These are phyloP conservation scores for Cryomyces minteri DNA, from an alignment of 495 filamentous ascomycete species.

Conservation along the genomic window DNA sequence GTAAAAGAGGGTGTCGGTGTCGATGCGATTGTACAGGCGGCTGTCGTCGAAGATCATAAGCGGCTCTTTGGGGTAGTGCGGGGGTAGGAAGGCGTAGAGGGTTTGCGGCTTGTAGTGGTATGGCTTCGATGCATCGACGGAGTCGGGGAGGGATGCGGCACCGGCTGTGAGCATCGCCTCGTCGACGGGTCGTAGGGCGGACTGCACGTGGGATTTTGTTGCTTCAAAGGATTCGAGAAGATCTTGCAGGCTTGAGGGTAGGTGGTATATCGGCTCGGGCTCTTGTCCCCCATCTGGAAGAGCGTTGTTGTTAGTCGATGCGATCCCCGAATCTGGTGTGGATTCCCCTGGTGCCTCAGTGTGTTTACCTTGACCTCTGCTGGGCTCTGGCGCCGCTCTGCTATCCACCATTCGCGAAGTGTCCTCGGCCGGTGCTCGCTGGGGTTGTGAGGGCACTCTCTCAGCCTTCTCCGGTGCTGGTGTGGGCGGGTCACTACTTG, in stretches of 20 bases:
- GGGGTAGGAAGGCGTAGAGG: slow-evolving; percentile 50
- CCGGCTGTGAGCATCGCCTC: slow-evolving; percentile 55
- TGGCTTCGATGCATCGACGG: slow-evolving; percentile 62
- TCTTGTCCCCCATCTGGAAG: slow-evolving; percentile 28
- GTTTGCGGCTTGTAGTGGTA: slow-evolving; percentile 67
- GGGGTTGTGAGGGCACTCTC: slow-evolving; percentile 11
- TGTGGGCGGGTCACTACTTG: slow-evolving; percentile 23
- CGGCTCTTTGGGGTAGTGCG: slow-evolving; percentile 84
- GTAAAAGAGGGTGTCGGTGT: slow-evolving; percentile 95
- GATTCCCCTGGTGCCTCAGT: slow-evolving; percentile 26
- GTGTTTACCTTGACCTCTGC: neutral
- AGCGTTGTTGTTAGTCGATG: slow-evolving; percentile 9
- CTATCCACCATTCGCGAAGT: neutral
- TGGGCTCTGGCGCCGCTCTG: slow-evolving; percentile 5
- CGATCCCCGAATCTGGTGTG: too few relatives aligned
- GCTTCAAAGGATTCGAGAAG: slow-evolving; percentile 77
- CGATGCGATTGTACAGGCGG: slow-evolving; percentile 67
- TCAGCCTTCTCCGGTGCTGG: slow-evolving; percentile 28
- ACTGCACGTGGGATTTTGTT: slow-evolving; percentile 35
- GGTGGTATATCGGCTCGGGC: slow-evolving; percentile 81
- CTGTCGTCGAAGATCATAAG: slow-evolving; percentile 81
- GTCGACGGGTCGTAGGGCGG: slow-evolving; percentile 7
- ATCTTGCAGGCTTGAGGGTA: slow-evolving; percentile 81
- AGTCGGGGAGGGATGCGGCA: slow-evolving; percentile 48
- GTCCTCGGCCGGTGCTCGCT: slow-evolving; percentile 16